Percentiles rank a stretch among this genome's conserved stretches.
Evolutionary conservation across 495 filamentous ascomycete genomes (phyloP).

Genomic region (Annulohypoxylon stygium): DNA sequence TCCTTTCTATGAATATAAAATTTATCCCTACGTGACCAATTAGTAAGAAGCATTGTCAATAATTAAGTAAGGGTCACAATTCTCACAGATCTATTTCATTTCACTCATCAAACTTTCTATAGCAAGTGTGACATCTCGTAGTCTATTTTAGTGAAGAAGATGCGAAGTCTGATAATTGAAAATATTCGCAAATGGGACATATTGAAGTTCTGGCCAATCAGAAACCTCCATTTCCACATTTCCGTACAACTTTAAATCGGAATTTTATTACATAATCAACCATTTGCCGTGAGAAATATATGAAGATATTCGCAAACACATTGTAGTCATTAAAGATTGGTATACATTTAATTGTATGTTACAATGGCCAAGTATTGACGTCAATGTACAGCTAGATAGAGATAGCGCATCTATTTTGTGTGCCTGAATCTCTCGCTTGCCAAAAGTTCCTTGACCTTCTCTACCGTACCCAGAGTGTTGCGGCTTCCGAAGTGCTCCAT

Average conservation of each 20-base stretch:
- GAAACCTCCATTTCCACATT: neutral
- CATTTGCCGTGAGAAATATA: neutral
- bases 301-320: neutral
- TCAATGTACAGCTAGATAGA: conserved; percentile 35
- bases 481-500: conserved; percentile 73
- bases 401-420: conserved; percentile 30
- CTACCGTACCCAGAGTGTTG: conserved; percentile 62
- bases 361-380: conserved; percentile 7
- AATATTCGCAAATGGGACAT: conserved; percentile 32
- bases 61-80: neutral
- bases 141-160: neutral
- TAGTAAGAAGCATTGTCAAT: neutral
- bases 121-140: neutral
- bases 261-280: neutral
- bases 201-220: conserved; percentile 32
- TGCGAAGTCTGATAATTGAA: conserved; percentile 33
- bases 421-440: conserved; percentile 62
- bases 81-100: neutral
- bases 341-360: conserved; percentile 18
- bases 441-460: conserved; percentile 69
- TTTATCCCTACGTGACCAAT: neutral
- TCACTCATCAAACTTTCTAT: neutral
- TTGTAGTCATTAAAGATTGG: conserved; percentile 22
- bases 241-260: neutral
- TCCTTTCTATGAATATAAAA: neutral